Conservation (phyloP, 2,329 filamentous ascomycete genomes). For the Pestalotiopsis sp. region DNA sequence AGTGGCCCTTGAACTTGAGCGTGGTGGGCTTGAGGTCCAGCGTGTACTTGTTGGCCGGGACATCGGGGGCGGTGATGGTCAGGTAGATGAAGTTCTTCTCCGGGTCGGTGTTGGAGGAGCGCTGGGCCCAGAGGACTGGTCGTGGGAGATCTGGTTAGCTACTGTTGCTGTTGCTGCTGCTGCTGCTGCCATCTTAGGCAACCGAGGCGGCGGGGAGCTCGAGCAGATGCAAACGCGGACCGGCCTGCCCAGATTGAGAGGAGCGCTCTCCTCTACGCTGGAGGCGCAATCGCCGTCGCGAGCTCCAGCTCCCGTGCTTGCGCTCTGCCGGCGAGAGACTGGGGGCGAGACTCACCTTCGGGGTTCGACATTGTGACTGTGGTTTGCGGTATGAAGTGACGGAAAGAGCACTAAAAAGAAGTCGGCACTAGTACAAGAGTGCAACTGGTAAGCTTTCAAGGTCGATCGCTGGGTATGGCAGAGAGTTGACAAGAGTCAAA, state of each 20-base stretch:
- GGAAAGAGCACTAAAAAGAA: not conserved
- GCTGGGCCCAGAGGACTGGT: slow-evolving; percentile 95
- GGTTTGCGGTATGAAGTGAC: not conserved
- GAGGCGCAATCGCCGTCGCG: not conserved
- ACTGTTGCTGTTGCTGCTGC: not conserved
- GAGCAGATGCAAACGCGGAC: not conserved
- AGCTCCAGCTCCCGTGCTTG: not conserved
- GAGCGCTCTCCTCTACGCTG: not conserved
- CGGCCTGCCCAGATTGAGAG: not conserved
- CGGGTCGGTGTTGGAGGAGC: slow-evolving; percentile 78
- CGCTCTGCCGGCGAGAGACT: not conserved
- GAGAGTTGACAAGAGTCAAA: slow-evolving; percentile 1
- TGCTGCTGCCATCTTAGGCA: not conserved
- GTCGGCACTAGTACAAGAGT: not conserved
- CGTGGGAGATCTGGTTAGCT: not conserved
- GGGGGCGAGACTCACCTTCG: slow-evolving; percentile 13
- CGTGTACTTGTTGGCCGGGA: slow-evolving; percentile 74
- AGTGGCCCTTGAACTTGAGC: slow-evolving; percentile 82
- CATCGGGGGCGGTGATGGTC: slow-evolving; percentile 86
- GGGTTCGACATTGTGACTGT: slow-evolving; percentile 16
- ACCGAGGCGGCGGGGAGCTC: not conserved
- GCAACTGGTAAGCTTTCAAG: not conserved
- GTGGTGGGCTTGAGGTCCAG: slow-evolving; percentile 79
- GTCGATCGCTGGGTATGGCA: not conserved
- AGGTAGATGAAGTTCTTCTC: slow-evolving; percentile 95